Percentiles rank a stretch among this genome's conserved stretches.
These are phyloP conservation scores for Cordyceps fumosorosea DNA, from an alignment of 2,329 filamentous ascomycete species.

Conservation along the genomic window DNA sequence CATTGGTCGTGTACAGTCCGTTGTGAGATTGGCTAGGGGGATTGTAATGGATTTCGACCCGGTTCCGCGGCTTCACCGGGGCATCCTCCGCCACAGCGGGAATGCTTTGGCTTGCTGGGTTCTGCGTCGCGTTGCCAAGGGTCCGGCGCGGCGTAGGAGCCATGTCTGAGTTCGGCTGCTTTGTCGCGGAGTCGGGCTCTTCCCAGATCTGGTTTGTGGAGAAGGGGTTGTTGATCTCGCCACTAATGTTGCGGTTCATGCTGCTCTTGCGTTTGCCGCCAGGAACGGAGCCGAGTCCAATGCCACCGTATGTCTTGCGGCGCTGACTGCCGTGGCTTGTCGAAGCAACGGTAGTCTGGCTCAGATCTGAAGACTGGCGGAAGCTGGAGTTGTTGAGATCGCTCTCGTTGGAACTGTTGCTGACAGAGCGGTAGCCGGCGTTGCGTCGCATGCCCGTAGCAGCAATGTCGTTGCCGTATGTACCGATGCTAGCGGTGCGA, in stretches of 20 bases:
- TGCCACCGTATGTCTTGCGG: conserved; percentile 35
- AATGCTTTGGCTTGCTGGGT: conserved; percentile 16
- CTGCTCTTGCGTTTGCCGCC: conserved; percentile 54
- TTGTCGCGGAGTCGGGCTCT: conserved; percentile 55
- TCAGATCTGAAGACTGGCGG: conserved; percentile 9
- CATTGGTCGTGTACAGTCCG: conserved; percentile 69
- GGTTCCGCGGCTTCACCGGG: conserved; percentile 34
- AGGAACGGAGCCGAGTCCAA: conserved; percentile 30
- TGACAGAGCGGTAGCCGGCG: conserved; percentile 38
- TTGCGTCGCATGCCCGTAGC: conserved; percentile 41
- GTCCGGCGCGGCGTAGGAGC: conserved; percentile 24
- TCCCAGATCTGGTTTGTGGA: conserved; percentile 82
- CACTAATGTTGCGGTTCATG: conserved; percentile 63
- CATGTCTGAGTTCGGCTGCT: conserved; percentile 24
- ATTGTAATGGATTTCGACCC: conserved; percentile 76
- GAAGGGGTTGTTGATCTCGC: conserved; percentile 59
- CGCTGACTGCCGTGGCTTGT: conserved; percentile 19
- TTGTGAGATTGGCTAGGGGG: conserved; percentile 78
- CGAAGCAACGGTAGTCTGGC: conserved; percentile 5
- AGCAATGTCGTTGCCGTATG: conserved; percentile 40
- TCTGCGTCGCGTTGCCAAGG: conserved; percentile 27
- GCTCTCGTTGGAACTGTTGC: conserved; percentile 46
- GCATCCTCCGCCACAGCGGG: conserved; percentile 25
- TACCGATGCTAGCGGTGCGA: conserved; percentile 52
- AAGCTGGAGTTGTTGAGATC: conserved; percentile 31